These are phyloP conservation scores for Ophiosphaerella korrae DNA, from an alignment of 2,329 filamentous ascomycete species.

Conservation along the genomic window DNA sequence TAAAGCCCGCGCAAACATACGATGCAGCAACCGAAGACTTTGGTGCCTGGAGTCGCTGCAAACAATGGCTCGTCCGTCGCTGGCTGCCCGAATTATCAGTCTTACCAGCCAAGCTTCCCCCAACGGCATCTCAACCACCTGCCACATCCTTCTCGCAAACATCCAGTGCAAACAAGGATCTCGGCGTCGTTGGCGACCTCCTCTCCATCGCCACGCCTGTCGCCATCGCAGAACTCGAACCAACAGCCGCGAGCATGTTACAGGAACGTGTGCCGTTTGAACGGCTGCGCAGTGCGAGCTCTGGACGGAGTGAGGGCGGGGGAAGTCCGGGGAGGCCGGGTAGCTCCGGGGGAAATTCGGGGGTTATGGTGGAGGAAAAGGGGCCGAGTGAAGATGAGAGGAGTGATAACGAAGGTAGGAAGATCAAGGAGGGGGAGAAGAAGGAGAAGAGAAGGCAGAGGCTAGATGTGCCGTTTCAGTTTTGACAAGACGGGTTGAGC, in stretches of 20 bases:
- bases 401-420: slow-evolving; percentile 32
- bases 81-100: slow-evolving; percentile 49
- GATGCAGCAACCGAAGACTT: slow-evolving; percentile 47
- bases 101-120: slow-evolving; percentile 12
- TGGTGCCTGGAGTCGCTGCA: slow-evolving; percentile 46
- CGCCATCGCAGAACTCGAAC: slow-evolving; percentile 45
- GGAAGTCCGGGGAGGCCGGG: slow-evolving; percentile 17
- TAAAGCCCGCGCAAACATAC: slow-evolving; percentile 41
- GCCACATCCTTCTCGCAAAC: not conserved
- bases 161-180: slow-evolving; percentile 19
- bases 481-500: too few species aligned
- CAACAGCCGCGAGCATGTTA: slow-evolving; percentile 38
- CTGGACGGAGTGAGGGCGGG: slow-evolving; percentile 32
- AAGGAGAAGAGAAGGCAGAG: slow-evolving; percentile 12
- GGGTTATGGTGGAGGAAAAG: slow-evolving; percentile 50
- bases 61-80: slow-evolving; percentile 46
- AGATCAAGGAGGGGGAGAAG: slow-evolving; percentile 5
- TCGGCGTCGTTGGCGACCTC: slow-evolving; percentile 41
- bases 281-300: slow-evolving; percentile 40
- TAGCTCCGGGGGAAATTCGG: slow-evolving; percentile 29
- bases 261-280: slow-evolving; percentile 21
- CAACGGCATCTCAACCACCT: not conserved
- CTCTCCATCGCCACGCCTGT: slow-evolving; percentile 43
- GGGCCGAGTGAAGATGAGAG: slow-evolving; percentile 44
- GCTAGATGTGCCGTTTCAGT: slow-evolving; percentile 25